phyloP scores from a whole-genome alignment of 345 rosid genomes.

The Firmiana major region DNA sequence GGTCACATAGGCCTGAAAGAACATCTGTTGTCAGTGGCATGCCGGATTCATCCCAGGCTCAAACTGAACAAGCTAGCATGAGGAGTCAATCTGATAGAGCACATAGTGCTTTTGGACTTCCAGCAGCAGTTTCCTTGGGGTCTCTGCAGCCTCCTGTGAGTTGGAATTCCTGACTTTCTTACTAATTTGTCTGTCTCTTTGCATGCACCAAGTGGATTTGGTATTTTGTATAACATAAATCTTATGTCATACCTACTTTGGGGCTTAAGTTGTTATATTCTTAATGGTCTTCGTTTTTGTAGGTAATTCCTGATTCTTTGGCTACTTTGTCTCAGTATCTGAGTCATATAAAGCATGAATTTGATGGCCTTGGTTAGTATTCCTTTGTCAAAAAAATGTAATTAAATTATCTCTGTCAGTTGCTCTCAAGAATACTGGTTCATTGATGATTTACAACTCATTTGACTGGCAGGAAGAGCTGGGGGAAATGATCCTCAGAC shows the following conservation, averaged over 20 bases:
- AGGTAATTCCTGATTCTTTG: slow-evolving; percentile 69
- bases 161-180: slow-evolving; percentile 12
- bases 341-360: slow-evolving; percentile 43
- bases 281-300: slow-evolving; percentile 19
- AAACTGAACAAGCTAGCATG: slow-evolving; percentile 38
- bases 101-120: slow-evolving; percentile 55
- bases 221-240: not conserved
- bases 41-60: slow-evolving; percentile 32
- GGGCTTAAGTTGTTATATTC: slow-evolving; percentile 9
- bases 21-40: slow-evolving; percentile 31
- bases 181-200: not conserved
- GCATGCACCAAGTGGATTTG: not conserved
- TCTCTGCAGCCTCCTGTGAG: slow-evolving; percentile 59
- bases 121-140: slow-evolving; percentile 49
- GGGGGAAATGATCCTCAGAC: slow-evolving; percentile 33
- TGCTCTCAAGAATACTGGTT: not conserved
- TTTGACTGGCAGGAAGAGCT: slow-evolving; percentile 38
- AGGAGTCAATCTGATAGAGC: slow-evolving; percentile 41
- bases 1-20: slow-evolving; percentile 44
- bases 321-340: slow-evolving; percentile 64
- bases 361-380: slow-evolving; percentile 47
- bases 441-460: slow-evolving; percentile 21
- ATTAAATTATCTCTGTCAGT: slow-evolving; percentile 7
- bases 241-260: slow-evolving; percentile 1
- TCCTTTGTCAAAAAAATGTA: not conserved